A percentile compares a stretch with the other conserved stretches of the same genome.
These are phyloP conservation scores for Heracleum sosnowskyi DNA, from an alignment of 129 eudicot species.

Conservation along the genomic window DNA sequence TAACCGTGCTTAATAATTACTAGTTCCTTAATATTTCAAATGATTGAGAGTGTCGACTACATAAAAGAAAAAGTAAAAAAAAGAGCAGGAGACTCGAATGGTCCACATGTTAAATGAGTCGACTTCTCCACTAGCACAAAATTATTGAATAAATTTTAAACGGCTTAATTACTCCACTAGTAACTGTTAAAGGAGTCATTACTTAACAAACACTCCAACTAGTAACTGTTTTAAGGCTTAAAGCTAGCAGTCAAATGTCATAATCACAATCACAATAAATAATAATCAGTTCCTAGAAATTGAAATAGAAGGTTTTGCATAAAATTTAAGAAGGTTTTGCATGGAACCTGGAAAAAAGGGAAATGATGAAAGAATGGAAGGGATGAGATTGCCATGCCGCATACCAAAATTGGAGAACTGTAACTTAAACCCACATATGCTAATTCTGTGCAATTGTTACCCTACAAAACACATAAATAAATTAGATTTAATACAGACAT, in stretches of 20 bases:
- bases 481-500: background rate
- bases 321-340: background rate
- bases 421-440: conserved; percentile 41
- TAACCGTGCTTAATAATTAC: no score
- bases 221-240: no score
- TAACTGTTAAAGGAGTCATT: no score
- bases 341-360: conserved; percentile 30
- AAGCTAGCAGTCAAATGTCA: no score
- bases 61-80: background rate
- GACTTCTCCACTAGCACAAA: background rate
- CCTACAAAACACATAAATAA: conserved; percentile 16
- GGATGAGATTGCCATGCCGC: conserved; percentile 38
- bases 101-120: background rate
- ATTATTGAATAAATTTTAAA: no score
- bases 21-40: no score
- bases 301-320: background rate
- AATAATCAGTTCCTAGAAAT: background rate
- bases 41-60: background rate
- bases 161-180: no score
- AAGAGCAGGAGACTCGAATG: background rate
- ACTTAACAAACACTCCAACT: no score
- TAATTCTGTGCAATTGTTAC: conserved; percentile 39
- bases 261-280: no score
- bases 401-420: conserved; percentile 51
- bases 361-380: conserved; percentile 37